Conservation (phyloP, 2,329 filamentous ascomycete genomes). For the Fusarium sp. region DNA sequence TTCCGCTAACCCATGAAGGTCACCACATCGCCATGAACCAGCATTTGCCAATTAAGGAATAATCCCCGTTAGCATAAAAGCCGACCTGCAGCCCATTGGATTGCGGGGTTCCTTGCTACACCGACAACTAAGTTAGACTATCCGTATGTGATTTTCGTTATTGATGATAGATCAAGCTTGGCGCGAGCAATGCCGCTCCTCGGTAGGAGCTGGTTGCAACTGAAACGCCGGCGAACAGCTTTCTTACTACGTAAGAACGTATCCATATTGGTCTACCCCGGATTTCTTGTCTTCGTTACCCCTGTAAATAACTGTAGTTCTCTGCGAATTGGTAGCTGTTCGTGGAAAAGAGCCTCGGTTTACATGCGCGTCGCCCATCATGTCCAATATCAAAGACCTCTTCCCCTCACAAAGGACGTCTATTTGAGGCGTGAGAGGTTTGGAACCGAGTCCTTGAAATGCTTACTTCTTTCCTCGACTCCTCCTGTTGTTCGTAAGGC, state of each 20-base stretch:
- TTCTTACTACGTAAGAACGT: neutral
- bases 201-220: conserved; percentile 1
- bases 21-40: conserved; percentile 44
- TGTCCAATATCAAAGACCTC: conserved; percentile 11
- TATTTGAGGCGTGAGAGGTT: neutral
- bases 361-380: conserved; percentile 10
- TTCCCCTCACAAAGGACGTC: conserved; percentile 8
- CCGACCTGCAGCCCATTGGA: conserved; percentile 9
- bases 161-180: conserved; percentile 10
- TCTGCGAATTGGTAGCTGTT: conserved; percentile 35
- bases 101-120: conserved; percentile 33
- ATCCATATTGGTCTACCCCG: conserved; percentile 14
- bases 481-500: neutral
- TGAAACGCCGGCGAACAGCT: conserved; percentile 24
- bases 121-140: neutral
- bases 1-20: conserved; percentile 47
- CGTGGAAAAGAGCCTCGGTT: conserved; percentile 30
- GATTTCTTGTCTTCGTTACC: conserved; percentile 12
- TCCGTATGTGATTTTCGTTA: conserved; percentile 4
- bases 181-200: conserved; percentile 11
- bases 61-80: conserved; percentile 16
- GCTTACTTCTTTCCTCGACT: neutral
- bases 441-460: conserved; percentile 1
- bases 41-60: conserved; percentile 21
- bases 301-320: conserved; percentile 12